Evolutionary conservation across 1,284 basidiomycete genomes (phyloP).

Genomic region (Grifola frondosa): DNA sequence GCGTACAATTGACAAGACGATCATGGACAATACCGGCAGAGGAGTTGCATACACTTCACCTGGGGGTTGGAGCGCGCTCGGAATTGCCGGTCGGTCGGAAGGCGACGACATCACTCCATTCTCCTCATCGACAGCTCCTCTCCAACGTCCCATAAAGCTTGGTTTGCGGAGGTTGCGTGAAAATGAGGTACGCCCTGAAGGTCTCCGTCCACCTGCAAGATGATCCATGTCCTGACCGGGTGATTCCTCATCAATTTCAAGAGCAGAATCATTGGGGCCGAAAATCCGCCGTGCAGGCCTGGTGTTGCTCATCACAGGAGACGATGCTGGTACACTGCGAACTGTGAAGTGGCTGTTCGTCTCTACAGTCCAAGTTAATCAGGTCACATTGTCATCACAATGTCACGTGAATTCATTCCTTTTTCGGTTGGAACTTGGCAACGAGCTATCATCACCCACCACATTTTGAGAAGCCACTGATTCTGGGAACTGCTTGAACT

Average conservation of each 20-base stretch:
- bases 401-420: no score
- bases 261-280: constrained; percentile 17
- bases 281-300: constrained; percentile 23
- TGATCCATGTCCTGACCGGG: constrained; percentile 1
- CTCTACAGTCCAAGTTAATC: background rate
- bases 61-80: constrained; percentile 66
- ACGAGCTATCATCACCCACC: no score
- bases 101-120: constrained; percentile 18
- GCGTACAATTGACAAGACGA: constrained; percentile 87
- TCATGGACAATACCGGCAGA: constrained; percentile 84
- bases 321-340: background rate
- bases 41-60: constrained; percentile 73
- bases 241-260: constrained; percentile 9
- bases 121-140: constrained; percentile 24
- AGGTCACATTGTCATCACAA: no score
- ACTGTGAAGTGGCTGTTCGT: no score
- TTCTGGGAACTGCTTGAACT: no score
- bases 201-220: constrained; percentile 2
- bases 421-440: no score
- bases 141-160: constrained; percentile 27
- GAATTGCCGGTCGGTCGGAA: constrained; percentile 64
- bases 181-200: constrained; percentile 27
- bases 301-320: background rate
- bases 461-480: no score
- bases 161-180: constrained; percentile 22